A percentile compares a stretch with the other conserved stretches of the same genome.
These are phyloP conservation scores for Turritis glabra DNA, from an alignment of 345 rosid species.

Conservation along the genomic window DNA sequence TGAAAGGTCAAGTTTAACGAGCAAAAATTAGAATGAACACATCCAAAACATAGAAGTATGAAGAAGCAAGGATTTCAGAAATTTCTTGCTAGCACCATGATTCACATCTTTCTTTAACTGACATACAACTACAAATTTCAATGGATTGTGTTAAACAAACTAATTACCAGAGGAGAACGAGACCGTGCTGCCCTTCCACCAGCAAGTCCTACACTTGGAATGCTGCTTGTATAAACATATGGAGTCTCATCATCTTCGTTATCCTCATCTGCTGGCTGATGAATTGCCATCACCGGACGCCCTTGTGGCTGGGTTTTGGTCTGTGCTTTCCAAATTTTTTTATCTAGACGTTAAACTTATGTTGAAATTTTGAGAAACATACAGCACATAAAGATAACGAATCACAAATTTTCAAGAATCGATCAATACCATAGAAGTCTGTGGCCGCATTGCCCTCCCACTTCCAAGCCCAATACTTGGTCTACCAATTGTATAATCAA, in stretches of 20 bases:
- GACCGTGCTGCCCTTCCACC: constrained; percentile 44
- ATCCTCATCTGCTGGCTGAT: constrained; percentile 39
- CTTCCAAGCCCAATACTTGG: constrained; percentile 55
- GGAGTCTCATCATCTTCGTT: constrained; percentile 42
- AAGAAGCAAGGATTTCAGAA: background rate
- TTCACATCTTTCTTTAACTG: background rate
- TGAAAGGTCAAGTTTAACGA: constrained; percentile 1
- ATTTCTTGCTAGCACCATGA: background rate
- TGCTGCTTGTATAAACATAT: constrained; percentile 33
- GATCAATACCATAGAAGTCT: constrained; percentile 46
- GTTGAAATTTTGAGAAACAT: background rate
- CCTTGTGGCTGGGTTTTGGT: constrained; percentile 39
- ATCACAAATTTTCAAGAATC: constrained; percentile 1
- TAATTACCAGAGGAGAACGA: constrained; percentile 44
- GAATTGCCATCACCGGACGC: constrained; percentile 23
- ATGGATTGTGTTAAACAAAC: background rate
- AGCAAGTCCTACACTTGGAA: constrained; percentile 49
- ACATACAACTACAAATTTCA: constrained; percentile 18
- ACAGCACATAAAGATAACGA: background rate
- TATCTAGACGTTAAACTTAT: background rate
- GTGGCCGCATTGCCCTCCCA: constrained; percentile 47
- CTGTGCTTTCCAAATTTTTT: constrained; percentile 28
- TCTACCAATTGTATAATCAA: constrained; percentile 41
- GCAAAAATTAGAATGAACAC: background rate
- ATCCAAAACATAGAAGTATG: constrained; percentile 1